phyloP scores from a whole-genome alignment of 2,329 filamentous ascomycete genomes.

The Beauveria varroae region DNA sequence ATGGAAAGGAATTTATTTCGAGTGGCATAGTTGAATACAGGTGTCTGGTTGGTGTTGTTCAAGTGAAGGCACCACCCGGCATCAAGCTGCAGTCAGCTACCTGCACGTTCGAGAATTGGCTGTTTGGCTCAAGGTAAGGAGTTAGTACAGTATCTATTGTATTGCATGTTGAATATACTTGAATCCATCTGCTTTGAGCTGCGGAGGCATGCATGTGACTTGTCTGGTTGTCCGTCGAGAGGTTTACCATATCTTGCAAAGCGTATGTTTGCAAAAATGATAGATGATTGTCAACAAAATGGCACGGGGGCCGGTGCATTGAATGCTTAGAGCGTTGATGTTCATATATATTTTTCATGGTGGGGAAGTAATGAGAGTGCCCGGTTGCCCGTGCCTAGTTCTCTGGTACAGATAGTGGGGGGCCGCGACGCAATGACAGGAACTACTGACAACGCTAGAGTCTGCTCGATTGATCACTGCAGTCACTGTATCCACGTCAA shows the following conservation, averaged over 20 bases:
- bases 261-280: too few species aligned
- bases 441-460: neutral
- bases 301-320: too few species aligned
- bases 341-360: too few species aligned
- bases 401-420: neutral
- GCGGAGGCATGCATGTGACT: too few species aligned
- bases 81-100: neutral
- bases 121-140: neutral
- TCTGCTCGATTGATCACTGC: neutral
- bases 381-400: too few species aligned
- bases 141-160: neutral
- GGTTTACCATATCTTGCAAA: too few species aligned
- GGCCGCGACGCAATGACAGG: neutral
- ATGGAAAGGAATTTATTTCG: slow-evolving; percentile 23
- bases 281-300: too few species aligned
- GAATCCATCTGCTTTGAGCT: too few species aligned
- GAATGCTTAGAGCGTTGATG: too few species aligned
- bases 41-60: neutral
- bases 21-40: neutral
- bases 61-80: neutral
- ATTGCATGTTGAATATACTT: neutral
- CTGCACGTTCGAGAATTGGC: neutral
- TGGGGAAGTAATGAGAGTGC: too few species aligned
- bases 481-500: neutral
- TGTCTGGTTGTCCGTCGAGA: too few species aligned